Base-by-base conservation (phyloP, 345 rosid genomes). In the Clarkia xantiana region DNA sequence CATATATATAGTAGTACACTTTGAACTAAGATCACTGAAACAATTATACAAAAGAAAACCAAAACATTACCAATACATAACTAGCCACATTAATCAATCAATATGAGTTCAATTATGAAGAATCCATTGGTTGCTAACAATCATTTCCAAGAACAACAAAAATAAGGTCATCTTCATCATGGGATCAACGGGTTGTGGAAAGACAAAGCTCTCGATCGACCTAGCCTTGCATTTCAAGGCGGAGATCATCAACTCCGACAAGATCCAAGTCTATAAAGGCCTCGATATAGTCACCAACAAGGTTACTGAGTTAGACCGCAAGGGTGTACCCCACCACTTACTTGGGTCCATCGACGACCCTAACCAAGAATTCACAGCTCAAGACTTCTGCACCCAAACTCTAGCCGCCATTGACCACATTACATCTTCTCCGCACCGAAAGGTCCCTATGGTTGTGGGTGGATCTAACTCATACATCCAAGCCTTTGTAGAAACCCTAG, bases 131-230 rank as follows among this genome's bases (percentile, higher is more conserved):
- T n/a, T n/a, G n/a, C n/a, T n/a, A n/a, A n/a, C n/a, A n/a, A n/a
- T n/a, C n/a, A n/a, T n/a, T n/a, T n/a, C n/a, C n/a, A n/a, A n/a
- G n/a, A n/a, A n/a, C n/a, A n/a, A n/a, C n/a, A n/a, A n/a, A n/a
- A n/a, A n/a, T n/a, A n/a, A n/a, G n/a, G n/a, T n/a, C n/a, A n/a
- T n/a, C n/a, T n/a, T n/a, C n/a, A n/a, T n/a, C n/a, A n/a, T 72
- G 70, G 77, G 71, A 9, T 68, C 73, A 1, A 68, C 74, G 2
- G 73, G 77, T 5, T 55, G 68, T 29, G 77, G 74, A 5, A 72
- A 68, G 50, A 41, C 76, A 0, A 63, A 29, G 49, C 67, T 64
- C 25, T 64, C 71, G 7, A 50, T 68, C 40, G 68, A 65, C 49
- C 71, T 65, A 2, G 71, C 68, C 14, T 25, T 59, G 16, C 45